A percentile compares a stretch with the other conserved stretches of the same genome.
Conservation (phyloP, 2,329 filamentous ascomycete genomes). For the Colletotrichum filicis region DNA sequence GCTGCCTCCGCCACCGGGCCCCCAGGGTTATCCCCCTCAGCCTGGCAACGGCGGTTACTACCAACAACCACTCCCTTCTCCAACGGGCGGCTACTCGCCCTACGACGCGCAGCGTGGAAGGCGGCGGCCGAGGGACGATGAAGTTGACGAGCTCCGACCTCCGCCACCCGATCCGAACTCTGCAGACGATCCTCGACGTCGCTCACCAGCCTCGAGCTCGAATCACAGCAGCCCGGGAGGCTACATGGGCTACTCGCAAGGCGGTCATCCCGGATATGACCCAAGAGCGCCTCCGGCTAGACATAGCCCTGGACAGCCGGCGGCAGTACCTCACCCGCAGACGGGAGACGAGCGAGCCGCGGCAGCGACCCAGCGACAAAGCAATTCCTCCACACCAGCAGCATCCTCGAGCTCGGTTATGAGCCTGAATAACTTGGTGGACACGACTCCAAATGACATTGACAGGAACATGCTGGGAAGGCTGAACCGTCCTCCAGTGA, state of each 20-base stretch:
- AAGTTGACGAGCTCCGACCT: conserved; percentile 55
- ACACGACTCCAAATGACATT: conserved; percentile 57
- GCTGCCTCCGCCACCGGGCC: conserved; percentile 16
- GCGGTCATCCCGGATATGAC: conserved; percentile 19
- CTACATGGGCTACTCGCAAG: conserved; percentile 34
- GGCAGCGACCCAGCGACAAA: conserved; percentile 52
- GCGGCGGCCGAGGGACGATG: conserved; percentile 51
- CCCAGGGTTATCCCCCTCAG: conserved; percentile 27
- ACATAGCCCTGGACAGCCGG: conserved; percentile 52
- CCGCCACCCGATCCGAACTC: conserved; percentile 55
- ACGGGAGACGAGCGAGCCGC: conserved; percentile 47
- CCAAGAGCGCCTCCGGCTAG: conserved; percentile 40
- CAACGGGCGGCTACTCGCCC: conserved; percentile 54
- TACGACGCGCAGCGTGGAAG: conserved; percentile 49
- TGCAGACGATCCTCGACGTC: conserved; percentile 60
- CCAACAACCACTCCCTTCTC: conserved; percentile 54
- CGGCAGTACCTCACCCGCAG: conserved; percentile 45
- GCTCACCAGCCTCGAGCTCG: conserved; percentile 62
- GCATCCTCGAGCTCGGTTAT: conserved; percentile 54
- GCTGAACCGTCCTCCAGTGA: conserved; percentile 48
- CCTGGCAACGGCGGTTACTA: conserved; percentile 47
- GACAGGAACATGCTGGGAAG: conserved; percentile 66
- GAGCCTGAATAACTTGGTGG: conserved; percentile 64
- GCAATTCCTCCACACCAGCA: conserved; percentile 43
- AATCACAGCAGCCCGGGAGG: conserved; percentile 59